Conservation (phyloP, 2,329 filamentous ascomycete genomes). For the Colletotrichum zoysiae region DNA sequence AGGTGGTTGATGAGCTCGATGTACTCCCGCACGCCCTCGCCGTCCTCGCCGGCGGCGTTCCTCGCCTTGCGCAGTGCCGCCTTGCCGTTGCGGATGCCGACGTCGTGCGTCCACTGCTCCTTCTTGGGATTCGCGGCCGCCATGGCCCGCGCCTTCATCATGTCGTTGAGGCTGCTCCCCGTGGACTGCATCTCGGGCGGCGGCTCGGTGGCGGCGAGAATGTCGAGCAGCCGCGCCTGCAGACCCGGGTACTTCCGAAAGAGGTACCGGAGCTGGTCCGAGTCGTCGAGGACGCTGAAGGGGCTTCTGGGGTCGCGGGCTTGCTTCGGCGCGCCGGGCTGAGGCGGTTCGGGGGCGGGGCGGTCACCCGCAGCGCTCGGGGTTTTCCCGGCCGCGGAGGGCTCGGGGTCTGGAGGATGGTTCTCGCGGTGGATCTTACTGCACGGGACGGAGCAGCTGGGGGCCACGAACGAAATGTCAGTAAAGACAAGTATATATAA, state of each 20-base stretch:
- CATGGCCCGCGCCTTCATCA: slow-evolving; percentile 40
- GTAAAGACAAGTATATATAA: slow-evolving; percentile 35
- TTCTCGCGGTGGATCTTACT: slow-evolving; percentile 65
- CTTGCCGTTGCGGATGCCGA: slow-evolving; percentile 68
- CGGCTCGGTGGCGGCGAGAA: slow-evolving; percentile 64
- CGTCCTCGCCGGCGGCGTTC: slow-evolving; percentile 64
- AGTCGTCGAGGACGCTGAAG: slow-evolving; percentile 65
- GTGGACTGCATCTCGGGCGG: slow-evolving; percentile 48
- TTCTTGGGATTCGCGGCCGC: slow-evolving; percentile 48
- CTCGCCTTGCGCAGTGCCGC: slow-evolving; percentile 65
- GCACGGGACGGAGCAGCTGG: slow-evolving; percentile 71
- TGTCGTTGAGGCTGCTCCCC: slow-evolving; percentile 41
- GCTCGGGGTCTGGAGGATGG: slow-evolving; percentile 58
- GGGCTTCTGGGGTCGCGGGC: slow-evolving; percentile 53
- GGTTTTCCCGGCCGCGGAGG: slow-evolving; percentile 40
- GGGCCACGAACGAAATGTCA: slow-evolving; percentile 12
- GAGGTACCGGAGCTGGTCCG: slow-evolving; percentile 62
- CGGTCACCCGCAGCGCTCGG: slow-evolving; percentile 26
- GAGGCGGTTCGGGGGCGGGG: slow-evolving; percentile 49
- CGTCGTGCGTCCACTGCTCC: slow-evolving; percentile 68
- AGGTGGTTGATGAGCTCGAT: slow-evolving; percentile 67
- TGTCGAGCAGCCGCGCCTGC: slow-evolving; percentile 59
- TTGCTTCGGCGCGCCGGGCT: slow-evolving; percentile 34
- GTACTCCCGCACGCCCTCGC: slow-evolving; percentile 72
- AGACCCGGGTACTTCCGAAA: slow-evolving; percentile 67